A percentile compares a stretch with the other conserved stretches of the same genome.
phyloP scores from a whole-genome alignment of 148 eudicot genomes.

The Rhododendron molle region DNA sequence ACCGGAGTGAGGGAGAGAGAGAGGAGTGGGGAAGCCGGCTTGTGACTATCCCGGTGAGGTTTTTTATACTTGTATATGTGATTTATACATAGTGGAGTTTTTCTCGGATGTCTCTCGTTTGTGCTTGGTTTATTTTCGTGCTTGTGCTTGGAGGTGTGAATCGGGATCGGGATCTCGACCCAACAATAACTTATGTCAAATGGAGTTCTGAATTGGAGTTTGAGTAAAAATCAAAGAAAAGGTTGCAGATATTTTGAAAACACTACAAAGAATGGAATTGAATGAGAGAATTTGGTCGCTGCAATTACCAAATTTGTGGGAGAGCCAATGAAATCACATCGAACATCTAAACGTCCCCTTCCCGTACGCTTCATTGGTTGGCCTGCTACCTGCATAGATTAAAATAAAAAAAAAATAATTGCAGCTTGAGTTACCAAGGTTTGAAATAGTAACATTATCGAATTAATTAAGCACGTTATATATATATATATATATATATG shows the following conservation, averaged over 20 bases:
- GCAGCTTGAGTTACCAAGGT: background rate
- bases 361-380: slow-evolving; percentile 56
- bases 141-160: too few species aligned
- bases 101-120: too few species aligned
- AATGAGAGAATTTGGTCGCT: background rate
- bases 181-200: too few species aligned
- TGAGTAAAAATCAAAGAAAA: background rate
- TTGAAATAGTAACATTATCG: background rate
- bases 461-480: too few species aligned
- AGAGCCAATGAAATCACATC: slow-evolving; percentile 93
- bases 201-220: background rate
- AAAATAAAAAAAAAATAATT: background rate
- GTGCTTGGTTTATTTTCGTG: too few species aligned
- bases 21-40: too few species aligned
- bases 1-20: too few species aligned
- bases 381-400: slow-evolving; percentile 43
- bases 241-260: background rate
- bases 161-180: too few species aligned
- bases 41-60: too few species aligned
- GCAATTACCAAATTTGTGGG: slow-evolving; percentile 78
- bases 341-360: slow-evolving; percentile 65
- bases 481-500: too few species aligned
- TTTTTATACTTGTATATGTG: too few species aligned
- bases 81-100: too few species aligned
- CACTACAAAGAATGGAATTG: background rate